Conservation (phyloP, 441 rosid species). For the Syzygium syzygioides region DNA sequence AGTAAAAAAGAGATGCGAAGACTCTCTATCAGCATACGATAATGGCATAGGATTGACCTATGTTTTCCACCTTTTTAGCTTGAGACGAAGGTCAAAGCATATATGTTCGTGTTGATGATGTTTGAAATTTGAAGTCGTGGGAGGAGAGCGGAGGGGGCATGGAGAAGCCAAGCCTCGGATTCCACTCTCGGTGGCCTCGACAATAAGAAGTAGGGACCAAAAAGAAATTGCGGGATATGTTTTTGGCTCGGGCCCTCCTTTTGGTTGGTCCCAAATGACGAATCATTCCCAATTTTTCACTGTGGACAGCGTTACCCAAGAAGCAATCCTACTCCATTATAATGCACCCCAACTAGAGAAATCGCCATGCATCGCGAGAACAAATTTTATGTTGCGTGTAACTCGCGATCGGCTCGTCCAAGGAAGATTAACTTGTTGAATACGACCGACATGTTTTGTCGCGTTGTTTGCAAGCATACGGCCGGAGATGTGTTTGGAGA, state of each 20-base stretch:
- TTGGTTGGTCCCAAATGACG: background rate
- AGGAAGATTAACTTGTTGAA: background rate
- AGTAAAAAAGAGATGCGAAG: background rate
- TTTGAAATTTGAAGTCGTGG: background rate
- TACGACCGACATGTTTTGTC: background rate
- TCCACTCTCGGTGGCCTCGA: background rate
- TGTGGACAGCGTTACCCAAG: background rate
- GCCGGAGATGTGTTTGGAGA: background rate
- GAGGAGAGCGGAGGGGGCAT: background rate
- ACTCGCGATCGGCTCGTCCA: fast-evolving
- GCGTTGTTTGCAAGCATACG: background rate
- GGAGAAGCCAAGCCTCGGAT: background rate
- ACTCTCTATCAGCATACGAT: background rate
- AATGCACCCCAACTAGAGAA: background rate
- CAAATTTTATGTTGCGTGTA: background rate
- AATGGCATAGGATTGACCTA: background rate
- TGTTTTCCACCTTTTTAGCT: background rate
- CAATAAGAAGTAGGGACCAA: background rate
- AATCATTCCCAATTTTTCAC: background rate
- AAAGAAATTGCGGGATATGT: background rate
- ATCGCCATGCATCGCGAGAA: fast-evolving
- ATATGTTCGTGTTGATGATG: background rate
- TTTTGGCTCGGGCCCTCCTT: background rate
- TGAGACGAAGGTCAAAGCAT: background rate
- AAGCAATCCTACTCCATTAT: background rate